Evolutionary conservation across 2,329 filamentous ascomycete genomes (phyloP).

Genomic region (Xylaria sp.): DNA sequence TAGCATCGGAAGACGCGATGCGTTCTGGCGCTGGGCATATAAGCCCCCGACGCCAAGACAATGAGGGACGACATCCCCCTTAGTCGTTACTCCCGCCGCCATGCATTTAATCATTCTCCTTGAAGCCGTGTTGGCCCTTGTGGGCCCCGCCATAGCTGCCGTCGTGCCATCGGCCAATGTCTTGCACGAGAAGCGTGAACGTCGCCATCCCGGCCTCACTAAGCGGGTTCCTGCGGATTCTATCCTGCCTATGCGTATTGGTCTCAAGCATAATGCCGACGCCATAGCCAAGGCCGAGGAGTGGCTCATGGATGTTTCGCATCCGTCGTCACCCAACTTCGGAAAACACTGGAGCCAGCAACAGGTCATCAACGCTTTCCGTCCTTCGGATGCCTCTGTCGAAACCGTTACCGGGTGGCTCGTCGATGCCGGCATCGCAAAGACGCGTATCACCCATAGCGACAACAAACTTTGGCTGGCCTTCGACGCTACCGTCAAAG

Average conservation of each 20-base stretch:
- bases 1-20: conserved; percentile 11
- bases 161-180: conserved; percentile 8
- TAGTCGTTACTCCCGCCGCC: conserved; percentile 8
- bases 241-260: conserved; percentile 15
- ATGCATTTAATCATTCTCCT: conserved; percentile 15
- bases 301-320: conserved; percentile 17
- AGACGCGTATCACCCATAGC: conserved; percentile 45
- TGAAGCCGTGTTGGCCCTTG: conserved; percentile 8
- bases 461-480: conserved; percentile 21
- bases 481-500: conserved; percentile 15
- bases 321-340: conserved; percentile 11
- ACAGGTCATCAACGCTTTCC: conserved; percentile 12
- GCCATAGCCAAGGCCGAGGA: conserved; percentile 4
- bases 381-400: conserved; percentile 5
- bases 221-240: conserved; percentile 14
- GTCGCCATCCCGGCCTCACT: conserved; percentile 11
- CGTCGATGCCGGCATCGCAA: not conserved
- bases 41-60: conserved; percentile 13
- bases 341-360: conserved; percentile 11
- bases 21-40: conserved; percentile 12
- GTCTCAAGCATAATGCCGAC: conserved; percentile 13
- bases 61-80: not conserved
- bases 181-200: conserved; percentile 15
- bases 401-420: conserved; percentile 9
- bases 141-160: conserved; percentile 5